Evolutionary conservation across 495 filamentous ascomycete genomes (phyloP).

Genomic region (Bacidia rubella): DNA sequence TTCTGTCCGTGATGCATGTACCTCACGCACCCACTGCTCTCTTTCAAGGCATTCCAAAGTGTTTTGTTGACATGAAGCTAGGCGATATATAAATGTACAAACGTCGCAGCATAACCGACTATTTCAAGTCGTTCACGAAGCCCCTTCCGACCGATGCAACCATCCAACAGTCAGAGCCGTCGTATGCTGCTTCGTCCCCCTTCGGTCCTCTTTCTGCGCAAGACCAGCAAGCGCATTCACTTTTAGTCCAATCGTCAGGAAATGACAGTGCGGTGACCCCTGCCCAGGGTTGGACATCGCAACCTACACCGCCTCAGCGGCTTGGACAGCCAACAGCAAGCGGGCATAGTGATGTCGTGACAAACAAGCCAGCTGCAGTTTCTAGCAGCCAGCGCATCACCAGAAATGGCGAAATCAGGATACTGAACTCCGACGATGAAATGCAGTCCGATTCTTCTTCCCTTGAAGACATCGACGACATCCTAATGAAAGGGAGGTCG

Average conservation of each 20-base stretch:
- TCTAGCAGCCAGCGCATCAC: slow-evolving; percentile 29
- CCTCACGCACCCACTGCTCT: no score
- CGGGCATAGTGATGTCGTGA: no score
- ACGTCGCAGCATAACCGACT: slow-evolving; percentile 15
- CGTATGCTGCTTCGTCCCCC: not conserved
- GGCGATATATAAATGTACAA: not conserved
- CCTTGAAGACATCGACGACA: slow-evolving; percentile 32
- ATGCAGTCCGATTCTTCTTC: slow-evolving; percentile 40
- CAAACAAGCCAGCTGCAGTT: not conserved
- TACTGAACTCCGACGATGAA: slow-evolving; percentile 58
- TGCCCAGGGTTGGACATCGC: no score
- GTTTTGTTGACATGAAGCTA: not conserved
- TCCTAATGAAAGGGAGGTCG: slow-evolving; percentile 23
- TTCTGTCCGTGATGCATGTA: no score
- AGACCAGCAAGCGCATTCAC: no score
- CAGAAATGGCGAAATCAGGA: slow-evolving; percentile 40
- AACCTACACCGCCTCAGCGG: not conserved
- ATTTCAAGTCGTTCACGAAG: slow-evolving; percentile 24
- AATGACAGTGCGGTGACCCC: no score
- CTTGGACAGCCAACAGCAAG: not conserved
- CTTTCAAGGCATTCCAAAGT: not conserved
- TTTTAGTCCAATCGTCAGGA: no score
- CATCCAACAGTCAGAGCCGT: not conserved
- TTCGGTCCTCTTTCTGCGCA: no score
- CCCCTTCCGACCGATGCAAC: slow-evolving; percentile 8